Conservation (phyloP, 1,284 basidiomycete genomes). For the Moniliophthora roreri region DNA sequence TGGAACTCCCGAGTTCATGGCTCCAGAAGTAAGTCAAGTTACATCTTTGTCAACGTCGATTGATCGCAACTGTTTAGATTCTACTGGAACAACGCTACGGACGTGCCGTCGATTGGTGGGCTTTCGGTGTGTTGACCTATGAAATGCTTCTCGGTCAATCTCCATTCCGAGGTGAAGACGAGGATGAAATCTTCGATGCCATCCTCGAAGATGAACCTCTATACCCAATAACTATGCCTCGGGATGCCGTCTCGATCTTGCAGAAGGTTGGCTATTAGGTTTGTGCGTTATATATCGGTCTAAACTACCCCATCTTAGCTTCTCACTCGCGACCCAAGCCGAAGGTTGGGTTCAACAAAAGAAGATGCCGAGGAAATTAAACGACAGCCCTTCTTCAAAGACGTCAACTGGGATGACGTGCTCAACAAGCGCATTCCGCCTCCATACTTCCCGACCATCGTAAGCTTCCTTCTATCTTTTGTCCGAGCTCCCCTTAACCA, state of each 20-base stretch:
- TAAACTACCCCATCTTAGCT: slow-evolving; percentile 51
- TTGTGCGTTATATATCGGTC: neutral
- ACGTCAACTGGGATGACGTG: slow-evolving; percentile 96
- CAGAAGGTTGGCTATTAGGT: slow-evolving; percentile 71
- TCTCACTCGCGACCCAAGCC: slow-evolving; percentile 89
- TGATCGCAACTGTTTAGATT: slow-evolving; percentile 56
- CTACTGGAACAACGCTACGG: slow-evolving; percentile 97
- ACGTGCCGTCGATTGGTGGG: slow-evolving; percentile 99
- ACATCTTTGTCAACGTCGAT: neutral
- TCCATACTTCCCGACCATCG: slow-evolving; percentile 96
- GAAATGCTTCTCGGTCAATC: slow-evolving; percentile 99
- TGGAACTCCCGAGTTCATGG: slow-evolving; percentile 99
- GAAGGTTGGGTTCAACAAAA: slow-evolving; percentile 93
- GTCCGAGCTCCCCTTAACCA: slow-evolving; percentile 9
- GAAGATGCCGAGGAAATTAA: slow-evolving; percentile 98
- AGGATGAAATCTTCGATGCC: slow-evolving; percentile 99
- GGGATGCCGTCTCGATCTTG: slow-evolving; percentile 93
- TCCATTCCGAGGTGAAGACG: slow-evolving; percentile 98
- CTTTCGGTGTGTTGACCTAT: slow-evolving; percentile 97
- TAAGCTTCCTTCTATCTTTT: slow-evolving; percentile 39
- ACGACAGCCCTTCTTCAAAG: slow-evolving; percentile 97
- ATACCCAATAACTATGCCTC: slow-evolving; percentile 99
- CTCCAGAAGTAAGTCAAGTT: slow-evolving; percentile 79
- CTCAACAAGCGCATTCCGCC: slow-evolving; percentile 95
- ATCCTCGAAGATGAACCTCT: slow-evolving; percentile 98